Base-by-base conservation (phyloP, 2,329 filamentous ascomycete genomes). In the Neonectria neomacrospora region DNA sequence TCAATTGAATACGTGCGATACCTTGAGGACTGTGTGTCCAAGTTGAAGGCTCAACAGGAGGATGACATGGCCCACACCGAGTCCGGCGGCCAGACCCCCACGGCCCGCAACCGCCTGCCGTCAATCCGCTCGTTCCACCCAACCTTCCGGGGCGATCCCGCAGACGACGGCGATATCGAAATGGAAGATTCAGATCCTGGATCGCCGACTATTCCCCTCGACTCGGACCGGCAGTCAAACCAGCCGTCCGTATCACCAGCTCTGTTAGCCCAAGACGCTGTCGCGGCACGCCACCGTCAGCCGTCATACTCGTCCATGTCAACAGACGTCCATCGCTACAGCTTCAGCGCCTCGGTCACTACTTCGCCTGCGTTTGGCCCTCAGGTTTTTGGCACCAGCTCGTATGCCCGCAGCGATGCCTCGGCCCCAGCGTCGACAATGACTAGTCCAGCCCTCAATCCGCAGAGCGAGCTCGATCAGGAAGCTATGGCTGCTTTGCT, bases 1-100 rank as follows among this genome's bases (percentile, higher is more conserved):
- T 96, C 94, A 50, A 98, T 98, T 64, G 96, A 98, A 72, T 98
- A 99, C 73, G 89, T 98, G 67, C 91, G 92, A 64, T 99, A 99
- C 76, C 86, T 99, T 14, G 92, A 98, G 76, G 90, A 93, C 75
- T 98, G 95, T 73, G 88, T 97, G 39, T 79, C 85, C 32, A 91
- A 95, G 73, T 84, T 98, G 58, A 94, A 97, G 77, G 85, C 85
- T 5, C 84, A 85, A 62, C 79, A 80, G 39, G 78, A 78, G 34
- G 71, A 75, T 23, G 73, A 68, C 61, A 73, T 66, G 28, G 65
- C 51, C 47, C 68, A 64, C 39, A 68, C 71, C 4, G 74, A 76
- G 41, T 74, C 76, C 37, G 71, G 71, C 11, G 67, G 67, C 14
- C 70, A 72, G 54, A 73, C 71, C 3, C 71, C 71, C 10, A 73